Conservation (phyloP, 345 rosid species). For the Erucastrum elatum region DNA sequence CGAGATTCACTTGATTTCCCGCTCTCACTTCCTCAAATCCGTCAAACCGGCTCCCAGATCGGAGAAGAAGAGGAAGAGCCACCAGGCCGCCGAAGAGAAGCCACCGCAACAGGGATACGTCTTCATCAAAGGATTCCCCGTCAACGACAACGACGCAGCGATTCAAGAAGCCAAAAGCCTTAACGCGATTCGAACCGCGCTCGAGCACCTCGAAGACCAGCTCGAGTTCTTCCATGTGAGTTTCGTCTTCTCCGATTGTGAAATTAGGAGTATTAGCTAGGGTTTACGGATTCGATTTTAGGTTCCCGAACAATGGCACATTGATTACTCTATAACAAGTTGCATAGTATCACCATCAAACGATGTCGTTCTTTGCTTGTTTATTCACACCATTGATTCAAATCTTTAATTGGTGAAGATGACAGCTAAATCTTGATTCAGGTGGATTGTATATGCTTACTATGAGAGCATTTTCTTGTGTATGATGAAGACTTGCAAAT, state of each 20-base stretch:
- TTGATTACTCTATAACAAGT: too few relatives aligned
- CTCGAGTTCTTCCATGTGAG: conserved; percentile 90
- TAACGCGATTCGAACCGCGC: conserved; percentile 80
- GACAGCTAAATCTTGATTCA: too few relatives aligned
- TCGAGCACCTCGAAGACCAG: conserved; percentile 97
- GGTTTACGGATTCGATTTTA: neutral
- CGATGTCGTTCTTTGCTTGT: too few relatives aligned
- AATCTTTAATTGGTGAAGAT: too few relatives aligned
- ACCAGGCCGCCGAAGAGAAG: conserved; percentile 40
- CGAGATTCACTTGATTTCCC: conserved; percentile 82
- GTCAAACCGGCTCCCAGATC: conserved; percentile 44
- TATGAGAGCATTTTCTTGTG: too few relatives aligned
- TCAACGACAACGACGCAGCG: conserved; percentile 56
- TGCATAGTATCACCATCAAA: too few relatives aligned
- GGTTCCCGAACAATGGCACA: too few relatives aligned
- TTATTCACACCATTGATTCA: too few relatives aligned
- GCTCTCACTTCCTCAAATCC: conserved; percentile 77
- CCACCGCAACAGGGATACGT: conserved; percentile 63
- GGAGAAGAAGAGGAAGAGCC: conserved; percentile 44
- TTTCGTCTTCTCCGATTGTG: neutral
- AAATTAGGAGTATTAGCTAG: too few relatives aligned
- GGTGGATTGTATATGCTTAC: too few relatives aligned
- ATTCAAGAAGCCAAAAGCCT: conserved; percentile 90
- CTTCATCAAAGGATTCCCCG: conserved; percentile 69
- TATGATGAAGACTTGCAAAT: neutral